Evolutionary conservation across 352 stramenopile genomes (phyloP).

Genomic region (Halophytophthora batemanensis): DNA sequence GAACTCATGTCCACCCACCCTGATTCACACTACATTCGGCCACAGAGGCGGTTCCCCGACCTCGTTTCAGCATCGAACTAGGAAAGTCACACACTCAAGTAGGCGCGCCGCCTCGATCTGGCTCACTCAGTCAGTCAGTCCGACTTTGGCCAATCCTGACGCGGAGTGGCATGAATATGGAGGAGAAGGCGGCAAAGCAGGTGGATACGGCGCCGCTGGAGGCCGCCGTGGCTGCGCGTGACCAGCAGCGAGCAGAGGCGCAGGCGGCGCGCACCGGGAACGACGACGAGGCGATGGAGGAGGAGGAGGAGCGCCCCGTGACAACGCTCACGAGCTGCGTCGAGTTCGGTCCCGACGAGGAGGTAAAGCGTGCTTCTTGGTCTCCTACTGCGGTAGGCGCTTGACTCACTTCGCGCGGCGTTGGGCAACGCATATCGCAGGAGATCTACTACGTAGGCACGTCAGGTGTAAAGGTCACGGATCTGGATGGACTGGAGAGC

Average conservation of each 20-base stretch:
- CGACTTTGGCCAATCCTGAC: too few species aligned
- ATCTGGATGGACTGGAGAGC: conserved; percentile 55
- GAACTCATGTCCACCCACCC: too few species aligned
- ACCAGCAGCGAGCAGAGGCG: conserved; percentile 9
- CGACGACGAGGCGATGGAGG: conserved; percentile 10
- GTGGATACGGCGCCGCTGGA: conserved; percentile 39
- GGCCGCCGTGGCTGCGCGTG: conserved; percentile 28
- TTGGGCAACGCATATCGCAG: too few species aligned
- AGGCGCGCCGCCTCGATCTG: too few species aligned
- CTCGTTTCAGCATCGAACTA: too few species aligned
- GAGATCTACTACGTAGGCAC: conserved; percentile 86
- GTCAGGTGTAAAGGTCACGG: conserved; percentile 69
- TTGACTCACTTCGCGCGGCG: too few species aligned
- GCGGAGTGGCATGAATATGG: too few species aligned
- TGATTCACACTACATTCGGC: too few species aligned
- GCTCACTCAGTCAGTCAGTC: too few species aligned
- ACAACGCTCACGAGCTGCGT: conserved; percentile 71
- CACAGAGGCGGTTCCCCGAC: too few species aligned
- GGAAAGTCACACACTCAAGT: too few species aligned
- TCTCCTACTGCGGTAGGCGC: neutral
- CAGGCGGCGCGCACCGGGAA: neutral
- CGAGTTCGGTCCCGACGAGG: conserved; percentile 45
- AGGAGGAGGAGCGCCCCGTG: conserved; percentile 23
- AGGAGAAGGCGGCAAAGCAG: conserved; percentile 14
- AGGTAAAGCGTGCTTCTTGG: conserved; percentile 25